phyloP scores from a whole-genome alignment of 176 grass and related monocot species.

The Oryza punctata region DNA sequence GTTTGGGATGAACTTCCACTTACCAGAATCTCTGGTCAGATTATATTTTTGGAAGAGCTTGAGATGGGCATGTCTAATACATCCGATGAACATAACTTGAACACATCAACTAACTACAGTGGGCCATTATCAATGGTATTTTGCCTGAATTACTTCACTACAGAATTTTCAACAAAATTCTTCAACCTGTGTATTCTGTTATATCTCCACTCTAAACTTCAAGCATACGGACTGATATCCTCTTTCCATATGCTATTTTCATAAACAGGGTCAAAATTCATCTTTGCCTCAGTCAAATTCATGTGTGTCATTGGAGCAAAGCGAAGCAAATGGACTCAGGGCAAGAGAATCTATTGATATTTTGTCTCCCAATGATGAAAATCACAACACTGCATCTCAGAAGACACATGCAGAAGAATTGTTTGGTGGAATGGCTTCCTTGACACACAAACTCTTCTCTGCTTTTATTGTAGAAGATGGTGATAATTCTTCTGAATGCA shows the following conservation, averaged over 20 bases:
- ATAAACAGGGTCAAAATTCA: slow-evolving; percentile 44
- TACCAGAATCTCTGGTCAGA: slow-evolving; percentile 45
- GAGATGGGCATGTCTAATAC: slow-evolving; percentile 43
- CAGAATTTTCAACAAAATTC: slow-evolving; percentile 7
- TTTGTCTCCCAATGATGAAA: slow-evolving; percentile 27
- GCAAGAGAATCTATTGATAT: slow-evolving; percentile 43
- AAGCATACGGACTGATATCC: slow-evolving; percentile 14
- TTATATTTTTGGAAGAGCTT: slow-evolving; percentile 55
- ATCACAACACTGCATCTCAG: slow-evolving; percentile 25
- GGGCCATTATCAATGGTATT: slow-evolving; percentile 15
- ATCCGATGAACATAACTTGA: slow-evolving; percentile 30
- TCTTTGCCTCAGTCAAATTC: slow-evolving; percentile 30
- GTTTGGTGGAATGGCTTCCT: slow-evolving; percentile 52
- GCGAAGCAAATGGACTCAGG: slow-evolving; percentile 30
- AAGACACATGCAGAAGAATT: slow-evolving; percentile 45
- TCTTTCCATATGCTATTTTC: slow-evolving; percentile 27
- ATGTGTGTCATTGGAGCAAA: slow-evolving; percentile 42
- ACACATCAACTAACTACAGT: slow-evolving; percentile 36
- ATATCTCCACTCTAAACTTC: neutral
- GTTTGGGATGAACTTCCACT: slow-evolving; percentile 10
- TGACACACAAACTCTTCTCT: slow-evolving; percentile 70
- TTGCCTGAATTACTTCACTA: slow-evolving; percentile 23
- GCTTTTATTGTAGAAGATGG: slow-evolving; percentile 72
- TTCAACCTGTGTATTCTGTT: neutral
- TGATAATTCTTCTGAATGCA: slow-evolving; percentile 44